Evolutionary conservation across 495 filamentous ascomycete genomes (phyloP).

Genomic region (Acidiella bohemica): DNA sequence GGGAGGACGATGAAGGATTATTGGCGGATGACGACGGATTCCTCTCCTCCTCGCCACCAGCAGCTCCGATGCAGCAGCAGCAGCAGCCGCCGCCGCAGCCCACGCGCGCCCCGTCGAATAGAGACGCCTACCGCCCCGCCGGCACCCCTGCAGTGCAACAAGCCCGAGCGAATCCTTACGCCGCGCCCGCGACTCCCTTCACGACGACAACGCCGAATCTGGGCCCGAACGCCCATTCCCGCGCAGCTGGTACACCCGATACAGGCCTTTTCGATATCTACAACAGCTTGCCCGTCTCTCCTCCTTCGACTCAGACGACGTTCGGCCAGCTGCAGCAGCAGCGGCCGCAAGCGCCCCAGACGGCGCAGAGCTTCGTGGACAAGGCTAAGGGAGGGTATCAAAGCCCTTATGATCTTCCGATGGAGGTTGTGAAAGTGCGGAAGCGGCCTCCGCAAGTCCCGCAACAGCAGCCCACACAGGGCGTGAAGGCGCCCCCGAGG

Average conservation of each 20-base stretch:
- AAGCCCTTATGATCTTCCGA: conserved; percentile 89
- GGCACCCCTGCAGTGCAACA: conserved; percentile 6
- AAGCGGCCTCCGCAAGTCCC: conserved; percentile 39
- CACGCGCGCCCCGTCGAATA: not conserved
- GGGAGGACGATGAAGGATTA: conserved; percentile 61
- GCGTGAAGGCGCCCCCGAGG: conserved; percentile 41
- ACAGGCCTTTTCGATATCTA: conserved; percentile 18
- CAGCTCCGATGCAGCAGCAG: not conserved
- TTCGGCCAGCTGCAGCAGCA: conserved; percentile 22
- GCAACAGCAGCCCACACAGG: conserved; percentile 12
- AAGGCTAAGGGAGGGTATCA: conserved; percentile 82
- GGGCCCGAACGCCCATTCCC: conserved; percentile 6
- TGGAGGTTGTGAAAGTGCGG: conserved; percentile 63
- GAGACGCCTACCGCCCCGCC: too few species aligned
- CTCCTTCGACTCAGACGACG: not conserved
- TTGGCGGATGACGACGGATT: conserved; percentile 40
- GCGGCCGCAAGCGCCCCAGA: conserved; percentile 13
- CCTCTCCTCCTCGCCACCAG: conserved; percentile 1
- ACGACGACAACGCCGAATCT: not conserved
- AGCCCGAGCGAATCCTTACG: not conserved
- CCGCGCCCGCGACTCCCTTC: not conserved
- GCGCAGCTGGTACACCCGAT: conserved; percentile 15
- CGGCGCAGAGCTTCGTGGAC: conserved; percentile 67
- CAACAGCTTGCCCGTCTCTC: conserved; percentile 2
- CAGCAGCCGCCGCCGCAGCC: conserved; percentile 2